These are phyloP conservation scores for Phylloporus arenicola DNA, from an alignment of 768 basidiomycete species.

Conservation along the genomic window DNA sequence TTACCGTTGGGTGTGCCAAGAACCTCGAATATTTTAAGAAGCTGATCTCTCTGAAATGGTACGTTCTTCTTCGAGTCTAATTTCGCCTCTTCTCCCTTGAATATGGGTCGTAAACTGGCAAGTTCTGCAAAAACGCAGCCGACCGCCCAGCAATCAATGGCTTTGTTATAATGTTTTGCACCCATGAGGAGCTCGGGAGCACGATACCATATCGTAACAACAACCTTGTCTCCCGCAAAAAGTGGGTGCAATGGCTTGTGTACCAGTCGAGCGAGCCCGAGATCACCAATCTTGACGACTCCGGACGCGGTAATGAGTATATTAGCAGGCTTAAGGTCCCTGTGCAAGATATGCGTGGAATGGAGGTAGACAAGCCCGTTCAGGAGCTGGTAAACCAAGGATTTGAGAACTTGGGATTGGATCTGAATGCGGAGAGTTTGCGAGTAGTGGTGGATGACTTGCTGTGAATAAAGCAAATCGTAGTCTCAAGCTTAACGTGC, in stretches of 20 bases:
- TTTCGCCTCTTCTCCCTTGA: conserved; percentile 99
- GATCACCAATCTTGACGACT: conserved; percentile 96
- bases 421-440: conserved; percentile 80
- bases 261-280: conserved; percentile 88
- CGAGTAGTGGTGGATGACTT: conserved; percentile 98
- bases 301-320: conserved; percentile 89
- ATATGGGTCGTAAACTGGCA: conserved; percentile 89
- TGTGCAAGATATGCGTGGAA: conserved; percentile 89
- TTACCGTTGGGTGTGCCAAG: conserved; percentile 82
- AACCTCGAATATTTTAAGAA: conserved; percentile 94
- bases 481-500: neutral
- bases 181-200: conserved; percentile 95
- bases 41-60: conserved; percentile 94
- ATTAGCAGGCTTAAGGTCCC: conserved; percentile 97
- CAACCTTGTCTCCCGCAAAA: conserved; percentile 94
- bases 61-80: conserved; percentile 95
- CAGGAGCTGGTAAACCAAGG: conserved; percentile 88
- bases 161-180: conserved; percentile 95
- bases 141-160: conserved; percentile 96
- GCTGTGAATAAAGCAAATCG: conserved; percentile 41
- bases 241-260: conserved; percentile 89
- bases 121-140: conserved; percentile 98
- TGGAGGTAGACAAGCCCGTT: conserved; percentile 95
- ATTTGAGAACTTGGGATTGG: conserved; percentile 77
- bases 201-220: conserved; percentile 99